These are phyloP conservation scores for Tuber melanosporum DNA, from an alignment of 495 filamentous ascomycete species.

Conservation along the genomic window DNA sequence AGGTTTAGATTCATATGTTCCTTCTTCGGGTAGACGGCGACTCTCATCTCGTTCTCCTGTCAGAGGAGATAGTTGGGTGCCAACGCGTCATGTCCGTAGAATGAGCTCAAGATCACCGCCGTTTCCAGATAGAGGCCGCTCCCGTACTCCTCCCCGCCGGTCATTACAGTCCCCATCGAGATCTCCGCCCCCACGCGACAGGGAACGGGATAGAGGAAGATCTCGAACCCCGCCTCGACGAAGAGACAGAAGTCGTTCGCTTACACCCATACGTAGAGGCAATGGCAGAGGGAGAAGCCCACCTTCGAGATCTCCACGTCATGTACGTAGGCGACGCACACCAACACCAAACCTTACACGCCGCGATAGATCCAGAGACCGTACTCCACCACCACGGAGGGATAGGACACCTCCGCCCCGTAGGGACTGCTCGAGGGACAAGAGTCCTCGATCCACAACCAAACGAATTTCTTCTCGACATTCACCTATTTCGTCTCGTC, in stretches of 20 bases:
- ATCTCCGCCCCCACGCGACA: conserved; percentile 19
- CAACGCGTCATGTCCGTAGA: conserved; percentile 32
- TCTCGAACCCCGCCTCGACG: conserved; percentile 31
- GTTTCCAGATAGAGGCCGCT: conserved; percentile 26
- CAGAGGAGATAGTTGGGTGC: conserved; percentile 39
- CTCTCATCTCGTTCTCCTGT: conserved; percentile 32
- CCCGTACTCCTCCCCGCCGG: conserved; percentile 32
- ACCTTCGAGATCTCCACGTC: conserved; percentile 36
- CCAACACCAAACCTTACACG: conserved; percentile 20
- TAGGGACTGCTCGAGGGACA: conserved; percentile 30
- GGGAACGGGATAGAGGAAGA: conserved; percentile 32
- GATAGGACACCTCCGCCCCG: conserved; percentile 30
- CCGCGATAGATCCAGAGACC: conserved; percentile 34
- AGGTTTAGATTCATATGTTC: conserved; percentile 39
- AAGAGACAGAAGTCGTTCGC: conserved; percentile 35
- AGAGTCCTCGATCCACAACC: conserved; percentile 28
- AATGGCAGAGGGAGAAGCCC: conserved; percentile 25
- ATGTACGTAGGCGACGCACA: conserved; percentile 29
- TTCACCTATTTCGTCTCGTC: conserved; percentile 22
- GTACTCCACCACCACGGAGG: conserved; percentile 31
- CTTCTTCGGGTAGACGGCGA: conserved; percentile 32
- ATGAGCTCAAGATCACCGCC: conserved; percentile 36
- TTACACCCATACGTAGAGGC: conserved; percentile 36
- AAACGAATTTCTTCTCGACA: conserved; percentile 21
- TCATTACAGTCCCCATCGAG: conserved; percentile 29